A percentile compares a stretch with the other conserved stretches of the same genome.
phyloP scores from a whole-genome alignment of 2,329 filamentous ascomycete species.

The Tolypocladium endophyticum region DNA sequence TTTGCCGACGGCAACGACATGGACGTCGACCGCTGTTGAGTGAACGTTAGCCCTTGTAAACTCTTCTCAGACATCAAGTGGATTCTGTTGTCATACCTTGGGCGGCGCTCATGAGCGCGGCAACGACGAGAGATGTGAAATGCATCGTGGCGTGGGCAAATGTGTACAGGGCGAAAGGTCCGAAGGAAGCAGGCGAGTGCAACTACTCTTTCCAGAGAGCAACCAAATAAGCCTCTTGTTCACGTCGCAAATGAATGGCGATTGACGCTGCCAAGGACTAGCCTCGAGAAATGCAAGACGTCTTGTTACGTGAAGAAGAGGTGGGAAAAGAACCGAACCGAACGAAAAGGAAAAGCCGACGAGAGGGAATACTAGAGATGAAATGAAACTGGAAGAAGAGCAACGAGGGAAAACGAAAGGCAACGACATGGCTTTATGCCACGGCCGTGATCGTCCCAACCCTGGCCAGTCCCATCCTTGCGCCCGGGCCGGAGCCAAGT shows the following conservation, averaged over 20 bases:
- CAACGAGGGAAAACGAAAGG: not conserved
- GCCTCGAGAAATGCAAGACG: constrained; percentile 20
- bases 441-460: not conserved
- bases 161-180: not conserved
- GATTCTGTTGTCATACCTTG: constrained; percentile 25
- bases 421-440: not conserved
- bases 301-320: not conserved
- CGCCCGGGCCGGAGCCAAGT: not conserved
- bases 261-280: constrained; percentile 28
- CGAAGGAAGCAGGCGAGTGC: not conserved
- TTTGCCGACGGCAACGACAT: constrained; percentile 55
- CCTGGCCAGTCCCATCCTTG: not conserved
- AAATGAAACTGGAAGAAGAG: not conserved
- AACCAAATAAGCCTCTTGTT: constrained; percentile 4
- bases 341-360: not conserved
- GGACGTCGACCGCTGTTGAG: constrained; percentile 31
- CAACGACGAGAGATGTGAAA: constrained; percentile 34
- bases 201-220: not conserved
- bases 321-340: not conserved
- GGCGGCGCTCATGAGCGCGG: constrained; percentile 36
- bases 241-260: not conserved
- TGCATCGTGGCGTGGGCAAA: constrained; percentile 35
- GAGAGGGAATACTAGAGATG: not conserved
- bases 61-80: not conserved
- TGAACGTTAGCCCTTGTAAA: not conserved